Percentiles rank a stretch among this genome's conserved stretches.
phyloP scores from a whole-genome alignment of 306 rosid genomes.

The Acacia confusa region DNA sequence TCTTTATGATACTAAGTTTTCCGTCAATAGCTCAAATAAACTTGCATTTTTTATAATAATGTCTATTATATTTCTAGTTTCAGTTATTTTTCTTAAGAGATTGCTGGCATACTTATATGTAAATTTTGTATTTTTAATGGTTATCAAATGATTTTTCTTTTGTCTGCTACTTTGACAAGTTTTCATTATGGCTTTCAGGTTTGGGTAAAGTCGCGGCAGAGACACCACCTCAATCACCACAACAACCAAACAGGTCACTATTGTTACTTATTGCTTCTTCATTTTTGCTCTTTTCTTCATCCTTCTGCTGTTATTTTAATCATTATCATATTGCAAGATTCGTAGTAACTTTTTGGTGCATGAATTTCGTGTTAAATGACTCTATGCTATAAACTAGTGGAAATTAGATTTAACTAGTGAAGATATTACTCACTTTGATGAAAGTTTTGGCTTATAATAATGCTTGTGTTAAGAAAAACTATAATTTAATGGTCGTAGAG shows the following conservation, averaged over 20 bases:
- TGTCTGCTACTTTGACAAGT: constrained; percentile 15
- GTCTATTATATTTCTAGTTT: constrained; percentile 12
- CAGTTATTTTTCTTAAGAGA: neutral
- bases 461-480: neutral
- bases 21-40: constrained; percentile 17
- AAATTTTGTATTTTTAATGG: neutral
- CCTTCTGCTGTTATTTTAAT: neutral
- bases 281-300: neutral
- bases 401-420: constrained; percentile 12
- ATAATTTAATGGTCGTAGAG: neutral
- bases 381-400: neutral
- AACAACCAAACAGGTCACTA: constrained; percentile 58
- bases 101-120: neutral
- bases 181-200: constrained; percentile 49
- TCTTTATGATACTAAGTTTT: constrained; percentile 14
- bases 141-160: neutral
- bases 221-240: constrained; percentile 87
- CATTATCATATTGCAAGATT: neutral
- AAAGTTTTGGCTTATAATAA: constrained; percentile 15
- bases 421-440: neutral
- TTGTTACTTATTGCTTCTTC: neutral
- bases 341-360: neutral
- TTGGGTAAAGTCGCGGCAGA: constrained; percentile 81
- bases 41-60: neutral
- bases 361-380: constrained; percentile 8